phyloP scores from a whole-genome alignment of 2,329 filamentous ascomycete species.

The Aspergillus pseudonomiae region DNA sequence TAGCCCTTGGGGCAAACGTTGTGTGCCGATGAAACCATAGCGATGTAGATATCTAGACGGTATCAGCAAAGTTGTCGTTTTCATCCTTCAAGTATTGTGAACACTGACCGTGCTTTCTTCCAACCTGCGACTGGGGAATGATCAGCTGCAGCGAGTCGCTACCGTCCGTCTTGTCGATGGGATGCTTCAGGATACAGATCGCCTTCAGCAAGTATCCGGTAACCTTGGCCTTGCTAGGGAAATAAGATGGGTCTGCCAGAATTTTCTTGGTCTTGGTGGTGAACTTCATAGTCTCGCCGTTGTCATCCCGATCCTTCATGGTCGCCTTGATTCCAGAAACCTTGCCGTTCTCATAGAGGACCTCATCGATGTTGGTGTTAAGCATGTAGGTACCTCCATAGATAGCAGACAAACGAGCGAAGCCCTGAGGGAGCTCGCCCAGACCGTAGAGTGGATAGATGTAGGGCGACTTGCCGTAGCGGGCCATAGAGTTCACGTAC shows the following conservation, averaged over 20 bases:
- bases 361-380: conserved; percentile 90
- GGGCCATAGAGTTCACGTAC: conserved; percentile 95
- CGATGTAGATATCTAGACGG: conserved; percentile 84
- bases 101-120: conserved; percentile 84
- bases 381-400: conserved; percentile 99
- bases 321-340: conserved; percentile 96
- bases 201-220: conserved; percentile 91
- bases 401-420: conserved; percentile 95
- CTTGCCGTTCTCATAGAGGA: conserved; percentile 75
- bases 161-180: conserved; percentile 84
- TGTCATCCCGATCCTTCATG: conserved; percentile 83
- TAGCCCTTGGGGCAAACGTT: conserved; percentile 99
- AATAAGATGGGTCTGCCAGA: conserved; percentile 95
- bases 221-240: conserved; percentile 83
- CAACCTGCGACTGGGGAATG: conserved; percentile 96
- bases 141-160: conserved; percentile 92
- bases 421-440: conserved; percentile 94
- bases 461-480: conserved; percentile 98
- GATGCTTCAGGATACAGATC: conserved; percentile 97
- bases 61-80: conserved; percentile 20
- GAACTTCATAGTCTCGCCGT: conserved; percentile 79
- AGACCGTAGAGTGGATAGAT: conserved; percentile 99
- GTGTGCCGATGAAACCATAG: conserved; percentile 91
- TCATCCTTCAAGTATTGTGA: neutral
- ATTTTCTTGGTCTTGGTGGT: conserved; percentile 96